Base-by-base conservation (phyloP, 78 protist genomes). In the Dictyostelium citrinum region DNA sequence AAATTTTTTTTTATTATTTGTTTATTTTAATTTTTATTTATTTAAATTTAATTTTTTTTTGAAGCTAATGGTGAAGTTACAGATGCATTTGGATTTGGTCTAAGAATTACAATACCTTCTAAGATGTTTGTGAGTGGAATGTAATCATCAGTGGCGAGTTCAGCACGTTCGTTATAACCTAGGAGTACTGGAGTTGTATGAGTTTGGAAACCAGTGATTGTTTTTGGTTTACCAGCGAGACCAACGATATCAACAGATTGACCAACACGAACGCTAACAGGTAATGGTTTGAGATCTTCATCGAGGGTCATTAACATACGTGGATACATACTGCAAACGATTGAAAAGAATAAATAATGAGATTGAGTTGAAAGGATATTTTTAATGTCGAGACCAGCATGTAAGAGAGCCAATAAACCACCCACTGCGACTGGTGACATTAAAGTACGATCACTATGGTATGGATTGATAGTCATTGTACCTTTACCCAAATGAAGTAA, bases 141-240 rank as follows among this genome's bases (percentile, higher is more conserved):
- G 78, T 97, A 98, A 64, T 98, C 99, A 24, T 98, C 99, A 7
- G 98, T 97, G 24, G 99, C 99, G 8, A 99, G 90, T 83, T 99
- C 99, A 6, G 99, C 99, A 14, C 99, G 94, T 79, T 99, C 99
- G 17, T 96, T 96, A 31, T 61, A 68, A 16, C 78, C 97, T 6
- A 99, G 78, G 70, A 99, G 93, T n/a, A 99, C 99, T 27, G 99
- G 99, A 7, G 99, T 97, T 14, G 91, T 95, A 90, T 99, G 99
- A 3, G 99, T 99, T 84, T 98, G 99, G 96, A 99, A 99, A 31
- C 99, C 99, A 1, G 99, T 99, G 97, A 99, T 98, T 24, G 99
- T 90, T 95, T 98, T 98, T 22, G 99, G 99, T 84, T 95, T 93
- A 83, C 98, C 98, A 0, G 98, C 98, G n/a, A 90, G 98, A 35